Percentiles rank a stretch among this genome's conserved stretches.
phyloP scores from a whole-genome alignment of 2,329 filamentous ascomycete genomes.

The Exophiala sp. region DNA sequence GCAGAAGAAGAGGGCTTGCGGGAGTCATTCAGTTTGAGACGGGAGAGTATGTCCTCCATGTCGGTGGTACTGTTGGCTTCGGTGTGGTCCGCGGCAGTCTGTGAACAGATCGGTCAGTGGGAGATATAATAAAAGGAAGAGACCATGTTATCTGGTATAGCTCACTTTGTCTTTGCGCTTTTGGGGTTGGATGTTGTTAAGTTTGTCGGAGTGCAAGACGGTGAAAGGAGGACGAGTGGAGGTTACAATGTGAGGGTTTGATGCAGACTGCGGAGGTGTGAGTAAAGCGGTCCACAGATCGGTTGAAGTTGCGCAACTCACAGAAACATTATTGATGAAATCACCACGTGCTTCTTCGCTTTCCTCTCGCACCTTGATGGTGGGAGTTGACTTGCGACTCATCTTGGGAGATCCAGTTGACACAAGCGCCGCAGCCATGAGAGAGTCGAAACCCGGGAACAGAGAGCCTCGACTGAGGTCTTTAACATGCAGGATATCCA shows the following conservation, averaged over 20 bases:
- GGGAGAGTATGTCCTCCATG: constrained; percentile 58
- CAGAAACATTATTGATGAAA: constrained; percentile 13
- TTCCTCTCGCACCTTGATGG: constrained; percentile 23
- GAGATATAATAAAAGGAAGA: background rate
- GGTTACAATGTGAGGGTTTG: constrained; percentile 5
- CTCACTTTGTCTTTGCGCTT: constrained; percentile 23
- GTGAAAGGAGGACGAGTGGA: constrained; percentile 15
- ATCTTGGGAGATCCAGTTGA: constrained; percentile 25
- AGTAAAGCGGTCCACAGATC: constrained; percentile 3
- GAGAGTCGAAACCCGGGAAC: background rate
- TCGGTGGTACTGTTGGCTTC: constrained; percentile 31
- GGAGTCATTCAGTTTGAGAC: constrained; percentile 36
- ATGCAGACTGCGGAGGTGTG: constrained; percentile 34
- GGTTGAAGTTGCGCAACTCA: constrained; percentile 3
- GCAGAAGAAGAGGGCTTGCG: constrained; percentile 21
- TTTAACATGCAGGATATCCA: constrained; percentile 22
- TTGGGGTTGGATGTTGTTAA: constrained; percentile 18
- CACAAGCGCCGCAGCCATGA: constrained; percentile 20
- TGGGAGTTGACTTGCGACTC: constrained; percentile 26
- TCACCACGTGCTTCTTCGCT: constrained; percentile 13
- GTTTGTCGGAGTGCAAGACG: constrained; percentile 15
- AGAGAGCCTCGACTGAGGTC: constrained; percentile 3
- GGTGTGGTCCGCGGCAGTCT: constrained; percentile 21
- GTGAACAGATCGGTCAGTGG: constrained; percentile 2
- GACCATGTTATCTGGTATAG: background rate